A percentile compares a stretch with the other conserved stretches of the same genome.
Evolutionary conservation across 805 yeast species (phyloP).

Genomic region (Ogataea degrootiae): DNA sequence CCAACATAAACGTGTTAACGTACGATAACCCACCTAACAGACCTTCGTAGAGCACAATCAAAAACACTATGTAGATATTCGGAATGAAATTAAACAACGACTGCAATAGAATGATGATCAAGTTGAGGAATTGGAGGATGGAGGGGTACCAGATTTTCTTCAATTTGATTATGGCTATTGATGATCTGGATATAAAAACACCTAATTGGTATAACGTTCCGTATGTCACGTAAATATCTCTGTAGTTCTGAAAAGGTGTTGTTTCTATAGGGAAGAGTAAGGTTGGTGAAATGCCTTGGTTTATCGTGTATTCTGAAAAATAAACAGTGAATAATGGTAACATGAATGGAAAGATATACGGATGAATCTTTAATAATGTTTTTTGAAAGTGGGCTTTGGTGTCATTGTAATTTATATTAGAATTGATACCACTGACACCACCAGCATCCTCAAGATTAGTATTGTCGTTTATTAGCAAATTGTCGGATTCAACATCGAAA

Average conservation of each 20-base stretch:
- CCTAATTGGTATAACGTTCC: conserved; percentile 90
- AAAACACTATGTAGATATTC: conserved; percentile 55
- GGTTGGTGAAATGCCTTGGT: conserved; percentile 91
- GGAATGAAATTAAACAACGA: conserved; percentile 56
- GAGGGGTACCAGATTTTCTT: conserved; percentile 58
- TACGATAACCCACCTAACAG: conserved; percentile 87
- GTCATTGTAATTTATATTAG: too few relatives aligned
- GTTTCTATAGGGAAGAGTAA: conserved; percentile 68
- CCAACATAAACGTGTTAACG: conserved; percentile 80
- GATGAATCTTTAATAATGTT: conserved; percentile 33
- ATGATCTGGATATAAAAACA: conserved; percentile 86
- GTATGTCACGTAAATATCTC: conserved; percentile 89
- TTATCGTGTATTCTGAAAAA: conserved; percentile 79
- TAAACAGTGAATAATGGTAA: conserved; percentile 81
- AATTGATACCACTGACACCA: too few relatives aligned
- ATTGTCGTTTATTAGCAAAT: neutral
- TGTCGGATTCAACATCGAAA: neutral
- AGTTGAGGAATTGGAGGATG: conserved; percentile 60
- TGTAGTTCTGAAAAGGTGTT: conserved; percentile 62
- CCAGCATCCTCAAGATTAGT: too few relatives aligned
- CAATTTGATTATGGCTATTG: conserved; percentile 62
- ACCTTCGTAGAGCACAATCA: conserved; percentile 78
- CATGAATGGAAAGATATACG: conserved; percentile 65
- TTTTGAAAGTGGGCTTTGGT: conserved; percentile 14
- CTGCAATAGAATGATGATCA: conserved; percentile 55